Percentiles rank a stretch among this genome's conserved stretches.
These are phyloP conservation scores for Gossypium longicalyx DNA, from an alignment of 345 rosid species.

Conservation along the genomic window DNA sequence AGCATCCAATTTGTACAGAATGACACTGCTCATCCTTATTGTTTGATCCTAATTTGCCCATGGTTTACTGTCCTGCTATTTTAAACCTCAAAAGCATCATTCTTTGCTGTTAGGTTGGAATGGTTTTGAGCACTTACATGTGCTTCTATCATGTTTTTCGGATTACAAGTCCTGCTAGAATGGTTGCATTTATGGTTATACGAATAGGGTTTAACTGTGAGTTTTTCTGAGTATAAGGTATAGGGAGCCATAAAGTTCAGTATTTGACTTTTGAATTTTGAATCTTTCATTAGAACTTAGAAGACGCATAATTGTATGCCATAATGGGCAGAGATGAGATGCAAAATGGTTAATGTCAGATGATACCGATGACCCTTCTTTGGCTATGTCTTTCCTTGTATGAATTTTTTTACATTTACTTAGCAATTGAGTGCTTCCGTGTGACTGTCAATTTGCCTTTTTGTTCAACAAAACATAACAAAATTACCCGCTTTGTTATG, in stretches of 20 bases:
- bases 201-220: background rate
- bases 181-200: background rate
- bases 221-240: background rate
- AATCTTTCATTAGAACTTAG: background rate
- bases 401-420: background rate
- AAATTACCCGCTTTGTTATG: background rate
- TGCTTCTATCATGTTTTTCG: background rate
- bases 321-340: no score
- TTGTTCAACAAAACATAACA: background rate
- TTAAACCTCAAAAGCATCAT: background rate
- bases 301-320: background rate
- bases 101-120: background rate
- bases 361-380: background rate
- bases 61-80: background rate
- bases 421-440: background rate
- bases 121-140: conserved; percentile 3
- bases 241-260: background rate
- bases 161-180: background rate
- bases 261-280: background rate
- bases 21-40: background rate
- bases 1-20: background rate
- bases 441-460: background rate
- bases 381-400: background rate
- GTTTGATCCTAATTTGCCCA: background rate
- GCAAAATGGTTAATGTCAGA: background rate